Base-by-base conservation (phyloP, 371 early-diverging fungal genomes). In the Rhizopus arrhizus region DNA sequence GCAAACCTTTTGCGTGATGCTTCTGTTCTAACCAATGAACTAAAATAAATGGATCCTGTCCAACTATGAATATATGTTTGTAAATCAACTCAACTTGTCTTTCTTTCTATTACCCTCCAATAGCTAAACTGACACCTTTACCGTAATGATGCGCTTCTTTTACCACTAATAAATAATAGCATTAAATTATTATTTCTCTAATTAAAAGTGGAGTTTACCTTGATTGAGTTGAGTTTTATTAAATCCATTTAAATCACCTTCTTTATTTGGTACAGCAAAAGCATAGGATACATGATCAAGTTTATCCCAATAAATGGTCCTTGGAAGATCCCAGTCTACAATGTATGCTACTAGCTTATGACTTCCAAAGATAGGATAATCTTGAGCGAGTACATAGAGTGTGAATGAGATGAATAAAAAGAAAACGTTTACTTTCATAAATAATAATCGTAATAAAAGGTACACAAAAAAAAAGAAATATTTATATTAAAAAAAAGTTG, bases 241-340 rank as follows among this genome's bases (percentile, higher is more conserved):
- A 47, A 73, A 73, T 22, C 51, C 31, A 10, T 40, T 38, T 34
- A 78, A 57, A 6, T 56, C 34, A 8, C 78, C 78, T 45, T 58
- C 16, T 43, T 64, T 48, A 12, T 65, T 59, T 38, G 78, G 78
- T 13, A 66, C 59, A 53, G 66, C 78, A 53, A 78, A 78, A 2
- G 78, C 64, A 52, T 78, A 78, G 38, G 67, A 61, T 22, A 78
- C 57, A 62, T 75, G 78, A 38, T 78, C 78, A 2, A 78, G 40
- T 40, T 75, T 78, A 16, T 56, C 34, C 75, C 75, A 78, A 10
- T 70, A 68, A 62, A 78, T 73, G 13, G 38, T 36, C 7, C 53
- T 62, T 11, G 78, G 78, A 16, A 73, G 48, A 68, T 74, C 78
- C 78, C 78, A 78, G 40, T 78, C 78, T n/a, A 68, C 68, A 47